Conservation (phyloP, 1,284 basidiomycete species). For the Malassezia furfur region DNA sequence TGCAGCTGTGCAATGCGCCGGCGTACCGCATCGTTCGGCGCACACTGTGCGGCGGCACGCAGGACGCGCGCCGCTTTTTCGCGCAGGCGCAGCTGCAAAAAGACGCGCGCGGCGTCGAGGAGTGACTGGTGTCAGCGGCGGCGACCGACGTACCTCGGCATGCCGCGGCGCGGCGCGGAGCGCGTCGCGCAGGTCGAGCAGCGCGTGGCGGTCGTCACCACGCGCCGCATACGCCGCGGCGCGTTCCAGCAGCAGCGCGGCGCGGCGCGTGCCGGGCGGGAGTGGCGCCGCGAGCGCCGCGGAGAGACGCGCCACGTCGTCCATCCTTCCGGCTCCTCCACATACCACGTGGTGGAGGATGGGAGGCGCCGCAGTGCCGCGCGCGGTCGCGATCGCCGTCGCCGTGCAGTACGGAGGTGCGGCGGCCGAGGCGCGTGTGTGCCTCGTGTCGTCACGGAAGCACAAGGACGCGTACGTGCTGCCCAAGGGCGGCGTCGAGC, state of each 20-base stretch:
- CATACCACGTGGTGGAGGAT: not conserved
- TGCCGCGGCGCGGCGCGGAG: slow-evolving; percentile 2
- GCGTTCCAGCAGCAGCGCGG: not conserved
- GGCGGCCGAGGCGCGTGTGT: slow-evolving; percentile 11
- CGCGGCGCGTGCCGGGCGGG: not conserved
- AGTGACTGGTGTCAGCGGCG: not conserved
- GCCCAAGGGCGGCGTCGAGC: slow-evolving; percentile 43
- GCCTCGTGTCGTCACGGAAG: slow-evolving; percentile 39
- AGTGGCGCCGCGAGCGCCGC: not conserved
- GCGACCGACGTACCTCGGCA: not conserved
- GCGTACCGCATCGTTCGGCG: not conserved
- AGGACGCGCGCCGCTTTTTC: slow-evolving; percentile 12
- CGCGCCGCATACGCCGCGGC: not conserved
- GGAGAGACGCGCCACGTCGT: not conserved
- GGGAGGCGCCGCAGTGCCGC: not conserved
- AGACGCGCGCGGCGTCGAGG: not conserved
- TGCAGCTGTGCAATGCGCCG: not conserved
- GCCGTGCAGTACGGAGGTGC: slow-evolving; percentile 3
- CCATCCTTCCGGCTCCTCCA: not conserved
- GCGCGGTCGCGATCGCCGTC: slow-evolving; percentile 11
- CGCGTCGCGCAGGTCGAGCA: slow-evolving; percentile 11
- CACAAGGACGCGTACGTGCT: slow-evolving; percentile 30
- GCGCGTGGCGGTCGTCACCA: not conserved
- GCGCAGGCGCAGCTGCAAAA: not conserved
- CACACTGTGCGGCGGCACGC: not conserved